Evolutionary conservation across 805 yeast genomes (phyloP).

Genomic region (Wickerhamiella vanderwaltii): DNA sequence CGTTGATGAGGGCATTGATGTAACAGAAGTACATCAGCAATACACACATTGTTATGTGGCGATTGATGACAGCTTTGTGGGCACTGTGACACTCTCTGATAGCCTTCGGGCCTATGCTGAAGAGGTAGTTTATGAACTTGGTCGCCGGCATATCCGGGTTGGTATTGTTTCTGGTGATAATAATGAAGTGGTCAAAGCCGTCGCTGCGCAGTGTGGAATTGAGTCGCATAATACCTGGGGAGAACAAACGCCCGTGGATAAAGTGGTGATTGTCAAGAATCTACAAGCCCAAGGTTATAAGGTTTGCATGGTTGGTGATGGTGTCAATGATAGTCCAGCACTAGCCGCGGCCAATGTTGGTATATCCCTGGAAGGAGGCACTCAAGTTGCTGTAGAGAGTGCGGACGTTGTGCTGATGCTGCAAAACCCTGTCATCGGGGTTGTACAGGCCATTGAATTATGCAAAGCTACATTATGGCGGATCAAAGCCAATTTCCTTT

Average conservation of each 20-base stretch:
- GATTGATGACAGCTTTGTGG: constrained; percentile 46
- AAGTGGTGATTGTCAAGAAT: constrained; percentile 48
- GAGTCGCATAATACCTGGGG: constrained; percentile 53
- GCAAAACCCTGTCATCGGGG: constrained; percentile 28
- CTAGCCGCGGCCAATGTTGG: constrained; percentile 81
- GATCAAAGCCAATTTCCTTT: constrained; percentile 68
- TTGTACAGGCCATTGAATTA: constrained; percentile 47
- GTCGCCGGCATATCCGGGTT: constrained; percentile 41
- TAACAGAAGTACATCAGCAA: background rate
- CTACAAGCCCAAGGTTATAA: constrained; percentile 35
- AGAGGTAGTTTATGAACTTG: constrained; percentile 45
- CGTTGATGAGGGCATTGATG: constrained; percentile 17
- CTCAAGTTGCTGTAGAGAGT: constrained; percentile 94
- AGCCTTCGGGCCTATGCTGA: constrained; percentile 52
- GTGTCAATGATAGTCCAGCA: constrained; percentile 96
- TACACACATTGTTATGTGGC: constrained; percentile 39
- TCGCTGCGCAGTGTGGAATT: constrained; percentile 60
- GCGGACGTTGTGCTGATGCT: constrained; percentile 70
- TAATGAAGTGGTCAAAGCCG: constrained; percentile 42
- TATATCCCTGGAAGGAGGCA: constrained; percentile 81
- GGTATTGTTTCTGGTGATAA: constrained; percentile 91
- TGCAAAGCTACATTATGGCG: constrained; percentile 58
- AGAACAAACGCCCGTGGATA: constrained; percentile 64
- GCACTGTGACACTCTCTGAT: constrained; percentile 59
- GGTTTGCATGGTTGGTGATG: constrained; percentile 95